phyloP scores from a whole-genome alignment of 1,284 basidiomycete genomes.

The Trametes sp. region DNA sequence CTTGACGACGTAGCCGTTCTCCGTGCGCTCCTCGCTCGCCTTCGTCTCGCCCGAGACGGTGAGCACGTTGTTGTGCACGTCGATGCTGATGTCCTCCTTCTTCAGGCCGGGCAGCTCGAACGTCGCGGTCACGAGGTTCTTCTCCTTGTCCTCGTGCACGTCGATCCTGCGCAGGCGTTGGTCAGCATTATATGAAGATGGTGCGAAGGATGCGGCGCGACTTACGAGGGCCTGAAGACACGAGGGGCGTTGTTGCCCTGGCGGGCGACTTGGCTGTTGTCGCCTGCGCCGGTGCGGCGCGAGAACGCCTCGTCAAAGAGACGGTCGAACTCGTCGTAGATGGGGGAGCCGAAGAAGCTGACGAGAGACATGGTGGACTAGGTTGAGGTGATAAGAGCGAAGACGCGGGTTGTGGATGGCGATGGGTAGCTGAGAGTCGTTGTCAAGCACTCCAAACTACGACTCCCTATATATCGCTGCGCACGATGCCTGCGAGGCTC shows the following conservation, averaged over 20 bases:
- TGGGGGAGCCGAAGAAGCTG: conserved; percentile 54
- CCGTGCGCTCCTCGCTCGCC: conserved; percentile 42
- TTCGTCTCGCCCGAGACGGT: conserved; percentile 52
- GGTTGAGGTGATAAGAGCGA: background rate
- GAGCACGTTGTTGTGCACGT: conserved; percentile 51
- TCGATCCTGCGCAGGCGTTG: conserved; percentile 49
- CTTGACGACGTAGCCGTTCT: conserved; percentile 52
- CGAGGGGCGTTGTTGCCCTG: conserved; percentile 13
- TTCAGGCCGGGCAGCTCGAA: conserved; percentile 59
- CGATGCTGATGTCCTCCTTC: conserved; percentile 52
- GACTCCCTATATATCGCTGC: background rate
- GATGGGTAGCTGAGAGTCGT: background rate
- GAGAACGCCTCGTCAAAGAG: conserved; percentile 56
- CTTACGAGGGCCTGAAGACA: conserved; percentile 18
- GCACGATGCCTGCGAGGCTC: background rate
- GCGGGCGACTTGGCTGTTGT: conserved; percentile 13
- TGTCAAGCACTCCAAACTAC: background rate
- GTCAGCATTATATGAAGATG: too few species aligned
- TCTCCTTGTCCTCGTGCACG: conserved; percentile 51
- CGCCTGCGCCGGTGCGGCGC: conserved; percentile 31
- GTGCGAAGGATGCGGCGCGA: too few species aligned
- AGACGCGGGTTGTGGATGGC: background rate
- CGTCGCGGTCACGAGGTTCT: conserved; percentile 53
- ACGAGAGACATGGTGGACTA: conserved; percentile 35
- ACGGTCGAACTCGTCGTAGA: conserved; percentile 56